These are phyloP conservation scores for Geotrichum australiense DNA, from an alignment of 1,139 yeast genomes.

Conservation along the genomic window DNA sequence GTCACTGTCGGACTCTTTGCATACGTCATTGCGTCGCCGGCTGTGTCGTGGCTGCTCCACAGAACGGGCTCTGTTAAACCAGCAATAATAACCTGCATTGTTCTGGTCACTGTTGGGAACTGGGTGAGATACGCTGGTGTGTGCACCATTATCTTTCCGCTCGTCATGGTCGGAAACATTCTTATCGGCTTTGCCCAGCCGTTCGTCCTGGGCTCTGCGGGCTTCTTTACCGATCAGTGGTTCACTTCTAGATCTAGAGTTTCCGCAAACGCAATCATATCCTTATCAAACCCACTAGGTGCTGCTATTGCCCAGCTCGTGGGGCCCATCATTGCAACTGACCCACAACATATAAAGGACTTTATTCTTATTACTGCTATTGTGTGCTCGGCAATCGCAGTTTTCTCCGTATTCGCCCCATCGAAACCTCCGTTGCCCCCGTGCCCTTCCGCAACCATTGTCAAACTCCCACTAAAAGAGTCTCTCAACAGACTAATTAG, in stretches of 20 bases:
- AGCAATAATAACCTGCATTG: slow-evolving; percentile 27
- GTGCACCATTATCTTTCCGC: slow-evolving; percentile 26
- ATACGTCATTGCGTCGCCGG: slow-evolving; percentile 29
- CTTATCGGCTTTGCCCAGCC: slow-evolving; percentile 36
- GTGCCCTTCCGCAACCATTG: slow-evolving; percentile 31
- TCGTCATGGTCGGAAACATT: slow-evolving; percentile 33
- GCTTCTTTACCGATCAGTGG: slow-evolving; percentile 35
- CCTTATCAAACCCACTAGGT: slow-evolving; percentile 35
- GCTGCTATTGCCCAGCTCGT: slow-evolving; percentile 37
- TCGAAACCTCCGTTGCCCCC: slow-evolving; percentile 30
- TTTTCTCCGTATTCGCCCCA: slow-evolving; percentile 26
- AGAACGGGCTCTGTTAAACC: slow-evolving; percentile 23
- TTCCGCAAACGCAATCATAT: slow-evolving; percentile 34
- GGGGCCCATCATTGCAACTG: slow-evolving; percentile 31
- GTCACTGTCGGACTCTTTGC: slow-evolving; percentile 33
- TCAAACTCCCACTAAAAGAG: slow-evolving; percentile 25
- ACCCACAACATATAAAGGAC: slow-evolving; percentile 24
- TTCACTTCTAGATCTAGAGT: slow-evolving; percentile 33
- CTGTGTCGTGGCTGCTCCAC: slow-evolving; percentile 26
- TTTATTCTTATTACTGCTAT: slow-evolving; percentile 30
- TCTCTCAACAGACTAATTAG: slow-evolving; percentile 24
- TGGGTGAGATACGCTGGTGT: slow-evolving; percentile 34
- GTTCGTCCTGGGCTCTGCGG: slow-evolving; percentile 32
- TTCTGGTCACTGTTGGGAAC: slow-evolving; percentile 29
- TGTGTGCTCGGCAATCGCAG: slow-evolving; percentile 26